Evolutionary conservation across 495 filamentous ascomycete species (phyloP).

Genomic region (Hypomontagnella submonticulosa): DNA sequence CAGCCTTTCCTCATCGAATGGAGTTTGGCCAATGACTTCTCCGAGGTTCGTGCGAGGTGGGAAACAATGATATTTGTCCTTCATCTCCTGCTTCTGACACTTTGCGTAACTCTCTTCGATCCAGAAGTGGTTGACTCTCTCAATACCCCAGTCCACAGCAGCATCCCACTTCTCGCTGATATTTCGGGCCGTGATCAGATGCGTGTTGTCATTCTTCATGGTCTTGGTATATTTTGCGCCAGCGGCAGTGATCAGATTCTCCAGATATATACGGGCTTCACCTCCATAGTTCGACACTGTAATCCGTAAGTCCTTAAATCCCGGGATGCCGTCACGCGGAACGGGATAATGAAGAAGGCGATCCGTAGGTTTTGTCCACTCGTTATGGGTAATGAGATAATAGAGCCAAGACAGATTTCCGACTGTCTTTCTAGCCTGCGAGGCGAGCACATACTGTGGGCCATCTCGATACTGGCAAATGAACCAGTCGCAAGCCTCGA

Average conservation of each 20-base stretch:
- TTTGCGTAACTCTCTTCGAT: conserved; percentile 96
- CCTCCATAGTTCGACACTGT: conserved; percentile 96
- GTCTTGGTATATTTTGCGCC: conserved; percentile 92
- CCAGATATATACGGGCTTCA: conserved; percentile 91
- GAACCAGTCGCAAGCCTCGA: conserved; percentile 81
- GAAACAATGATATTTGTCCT: conserved; percentile 81
- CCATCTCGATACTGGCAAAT: conserved; percentile 90
- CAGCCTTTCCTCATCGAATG: conserved; percentile 53
- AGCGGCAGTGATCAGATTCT: conserved; percentile 84
- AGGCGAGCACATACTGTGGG: conserved; percentile 77
- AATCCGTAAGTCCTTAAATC: conserved; percentile 79
- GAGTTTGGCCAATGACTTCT: conserved; percentile 90
- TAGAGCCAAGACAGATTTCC: conserved; percentile 96
- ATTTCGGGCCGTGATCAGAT: conserved; percentile 90
- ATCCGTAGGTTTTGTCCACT: conserved; percentile 83
- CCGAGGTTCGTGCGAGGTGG: conserved; percentile 89
- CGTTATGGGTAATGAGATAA: conserved; percentile 85
- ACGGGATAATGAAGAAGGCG: conserved; percentile 91
- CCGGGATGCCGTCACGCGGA: conserved; percentile 76
- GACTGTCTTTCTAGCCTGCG: conserved; percentile 78
- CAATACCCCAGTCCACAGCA: conserved; percentile 89
- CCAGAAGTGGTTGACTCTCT: conserved; percentile 95
- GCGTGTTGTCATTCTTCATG: conserved; percentile 92
- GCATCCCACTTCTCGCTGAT: conserved; percentile 91
- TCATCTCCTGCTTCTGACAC: conserved; percentile 76